Conservation (phyloP, 2,329 filamentous ascomycete species). For the Aschersonia sp. region DNA sequence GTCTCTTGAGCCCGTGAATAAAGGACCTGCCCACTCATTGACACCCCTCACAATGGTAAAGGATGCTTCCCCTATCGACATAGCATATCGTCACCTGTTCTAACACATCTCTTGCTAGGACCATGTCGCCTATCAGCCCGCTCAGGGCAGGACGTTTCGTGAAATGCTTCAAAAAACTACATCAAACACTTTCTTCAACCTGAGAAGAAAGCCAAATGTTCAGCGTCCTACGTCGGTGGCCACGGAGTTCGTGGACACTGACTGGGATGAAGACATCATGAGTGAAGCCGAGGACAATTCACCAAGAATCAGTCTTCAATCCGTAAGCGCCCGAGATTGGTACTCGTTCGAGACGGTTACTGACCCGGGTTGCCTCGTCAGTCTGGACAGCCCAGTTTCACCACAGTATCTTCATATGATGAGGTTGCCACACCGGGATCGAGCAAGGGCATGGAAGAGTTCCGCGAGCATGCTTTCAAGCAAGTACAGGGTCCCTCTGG, state of each 20-base stretch:
- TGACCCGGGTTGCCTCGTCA: constrained; percentile 17
- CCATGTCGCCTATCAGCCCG: constrained; percentile 18
- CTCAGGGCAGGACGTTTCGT: constrained; percentile 23
- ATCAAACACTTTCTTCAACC: constrained; percentile 46
- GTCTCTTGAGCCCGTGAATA: too few species aligned
- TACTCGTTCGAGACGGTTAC: not conserved
- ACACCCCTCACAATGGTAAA: too few species aligned
- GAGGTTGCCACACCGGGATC: constrained; percentile 68
- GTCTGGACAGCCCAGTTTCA: constrained; percentile 62
- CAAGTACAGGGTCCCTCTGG: constrained; percentile 68
- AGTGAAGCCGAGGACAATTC: constrained; percentile 51
- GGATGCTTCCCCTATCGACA: too few species aligned
- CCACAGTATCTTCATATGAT: constrained; percentile 76
- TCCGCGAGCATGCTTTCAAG: constrained; percentile 45
- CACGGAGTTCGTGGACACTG: constrained; percentile 67
- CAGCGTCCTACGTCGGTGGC: constrained; percentile 53
- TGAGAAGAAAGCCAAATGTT: constrained; percentile 30
- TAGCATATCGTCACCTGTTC: too few species aligned
- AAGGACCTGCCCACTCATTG: too few species aligned
- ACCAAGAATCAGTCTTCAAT: constrained; percentile 52
- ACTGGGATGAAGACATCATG: constrained; percentile 44
- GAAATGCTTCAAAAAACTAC: constrained; percentile 38
- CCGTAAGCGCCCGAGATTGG: constrained; percentile 36
- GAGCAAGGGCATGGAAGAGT: constrained; percentile 42
- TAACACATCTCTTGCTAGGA: constrained; percentile 13